Conservation (phyloP, 1,139 yeast species). For the Ogataea hybrid region DNA sequence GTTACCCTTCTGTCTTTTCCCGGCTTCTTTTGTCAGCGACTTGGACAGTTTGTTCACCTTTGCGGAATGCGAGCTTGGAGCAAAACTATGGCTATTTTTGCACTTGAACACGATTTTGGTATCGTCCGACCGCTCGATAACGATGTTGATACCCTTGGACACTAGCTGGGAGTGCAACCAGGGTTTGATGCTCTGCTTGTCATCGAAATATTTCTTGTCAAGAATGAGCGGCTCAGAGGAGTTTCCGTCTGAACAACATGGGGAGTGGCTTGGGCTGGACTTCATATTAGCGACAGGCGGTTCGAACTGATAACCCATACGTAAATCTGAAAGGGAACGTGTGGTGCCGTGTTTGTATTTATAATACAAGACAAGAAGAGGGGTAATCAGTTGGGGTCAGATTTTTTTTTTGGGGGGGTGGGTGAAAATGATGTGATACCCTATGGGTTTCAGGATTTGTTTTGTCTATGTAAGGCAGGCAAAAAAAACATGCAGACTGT, state of each 20-base stretch:
- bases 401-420: constrained; percentile 5
- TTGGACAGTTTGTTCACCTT: constrained; percentile 7
- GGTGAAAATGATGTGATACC: constrained; percentile 1
- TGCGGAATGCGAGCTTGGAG: constrained; percentile 12
- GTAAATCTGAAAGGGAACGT: neutral
- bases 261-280: neutral
- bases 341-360: constrained; percentile 4
- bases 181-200: constrained; percentile 57
- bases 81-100: constrained; percentile 37
- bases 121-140: constrained; percentile 68
- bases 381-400: constrained; percentile 11
- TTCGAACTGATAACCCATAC: constrained; percentile 14
- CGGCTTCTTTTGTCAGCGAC: constrained; percentile 11
- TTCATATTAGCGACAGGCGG: constrained; percentile 16
- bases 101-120: constrained; percentile 70
- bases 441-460: constrained; percentile 3
- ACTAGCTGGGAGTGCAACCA: constrained; percentile 56
- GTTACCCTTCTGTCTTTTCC: constrained; percentile 18
- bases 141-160: constrained; percentile 56
- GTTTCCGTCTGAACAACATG: neutral
- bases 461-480: neutral
- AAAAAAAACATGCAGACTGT: neutral
- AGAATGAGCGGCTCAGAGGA: constrained; percentile 14
- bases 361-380: constrained; percentile 2
- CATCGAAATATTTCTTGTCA: constrained; percentile 34